Base-by-base conservation (phyloP, 2,329 filamentous ascomycete species). In the Colletotrichum filicis region DNA sequence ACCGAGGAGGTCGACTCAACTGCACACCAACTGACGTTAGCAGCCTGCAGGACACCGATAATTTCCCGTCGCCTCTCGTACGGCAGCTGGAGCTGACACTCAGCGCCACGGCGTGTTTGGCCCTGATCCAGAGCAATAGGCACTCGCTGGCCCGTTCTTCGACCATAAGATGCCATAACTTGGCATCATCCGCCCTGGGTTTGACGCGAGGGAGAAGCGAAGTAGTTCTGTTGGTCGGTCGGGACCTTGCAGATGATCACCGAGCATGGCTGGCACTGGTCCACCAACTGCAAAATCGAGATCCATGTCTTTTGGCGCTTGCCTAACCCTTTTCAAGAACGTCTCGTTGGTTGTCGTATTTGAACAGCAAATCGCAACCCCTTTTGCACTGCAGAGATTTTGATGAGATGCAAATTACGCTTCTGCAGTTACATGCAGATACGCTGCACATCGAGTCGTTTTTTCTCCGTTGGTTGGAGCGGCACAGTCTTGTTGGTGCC, bases 341-440 rank as follows among this genome's bases (percentile, higher is more conserved):
- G 5, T 32, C 16, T 46, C 22, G 53, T 62, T 59, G 42, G 58
- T 56, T 24, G 46, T 37, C 16, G 8, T 67, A 61, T 61, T 53
- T 24, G 26, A 24, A 1, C 65, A 55, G 60, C 35, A 70, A 42
- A 49, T 22, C 70, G 56, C 56, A 35, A 30, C 52, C 68, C 68
- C 68, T 63, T 66, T 72, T 42, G 32, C 57, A 22, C 32, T 72
- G 71, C 71, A 72, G 68, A 72, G 28, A 26, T 24, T 67, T 74
- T 74, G 52, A 59, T 64, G 62, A 56, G 49, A 24, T 24, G 8
- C 57, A 68, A 57, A 72, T 72, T 72, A 72, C 71, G 71, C 68
- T 72, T 74, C 71, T 74, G 68, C 71, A 74, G 42, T 52, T 59
- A 30, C 58, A 56, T 68, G 62, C 68, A 72, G 68, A 46, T 37